Evolutionary conservation across 2,329 filamentous ascomycete species (phyloP), one percentile per base, ranked within the genome.

Genomic region (Bipolaris sorokiniana): DNA sequence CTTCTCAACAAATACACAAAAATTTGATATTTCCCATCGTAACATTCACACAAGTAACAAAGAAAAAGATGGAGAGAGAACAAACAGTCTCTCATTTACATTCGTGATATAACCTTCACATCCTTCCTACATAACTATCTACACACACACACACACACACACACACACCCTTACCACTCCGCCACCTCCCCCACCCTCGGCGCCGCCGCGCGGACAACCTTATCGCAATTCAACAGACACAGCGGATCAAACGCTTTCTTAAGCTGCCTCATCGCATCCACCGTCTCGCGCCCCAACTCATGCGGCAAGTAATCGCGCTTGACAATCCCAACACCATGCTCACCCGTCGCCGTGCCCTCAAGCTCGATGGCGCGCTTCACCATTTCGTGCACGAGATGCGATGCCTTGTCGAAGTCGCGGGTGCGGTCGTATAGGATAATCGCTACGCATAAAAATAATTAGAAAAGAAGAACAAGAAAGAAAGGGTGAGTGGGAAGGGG

Each of bases 241-340:
- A 92, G 79, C 3, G 91, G 91, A 75, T 95, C 91, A 62, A 92
- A 89, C 0, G 91, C 89, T 67, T 87, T 82, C 80, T 95, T 95
- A 74, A 94, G 86, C 88, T 89, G 90, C 77, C 91, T 85, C 91
- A 96, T 96, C 20, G 89, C 82, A 77, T 93, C 90, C 7, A 96
- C 90, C 0, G 90, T 91, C 11, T 78, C 81, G 73, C 86, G 81
- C 11, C 91, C 90, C 38, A 95, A 80, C 77, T 96, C 91, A 70
- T 93, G 89, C 9, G 86, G 83, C 41, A 96, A 82, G 71, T 94
- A 94, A 72, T 95, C 91, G 65, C 91, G 82, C 84, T 96, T 96
- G 54, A 94, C 89, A 46, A 96, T 79, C 6, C 91, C 91, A 51
- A 95, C 88, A 40, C 91, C 91, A 74, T 96, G 91, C 77, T 96